Evolutionary conservation across 805 yeast genomes (phyloP), one percentile per base, ranked within the genome.

Genomic region (Monosporozyma aerobia): DNA sequence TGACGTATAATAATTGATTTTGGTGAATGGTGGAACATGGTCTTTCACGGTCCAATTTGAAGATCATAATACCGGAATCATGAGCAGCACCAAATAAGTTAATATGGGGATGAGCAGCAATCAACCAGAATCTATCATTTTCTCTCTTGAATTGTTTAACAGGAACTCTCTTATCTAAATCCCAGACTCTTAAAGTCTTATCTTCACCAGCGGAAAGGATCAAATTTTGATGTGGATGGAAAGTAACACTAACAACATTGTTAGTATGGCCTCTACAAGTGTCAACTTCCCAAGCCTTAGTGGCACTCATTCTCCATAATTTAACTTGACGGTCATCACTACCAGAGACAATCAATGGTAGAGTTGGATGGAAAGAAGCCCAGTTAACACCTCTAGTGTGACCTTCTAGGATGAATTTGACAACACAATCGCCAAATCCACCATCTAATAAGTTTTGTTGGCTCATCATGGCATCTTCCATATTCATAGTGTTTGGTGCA

Each of bases 281-380:
- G 68, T 94, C 99, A 54, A 95, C 95, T 70, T 95, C 99, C 98
- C 98, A 94, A 25, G 99, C 99, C 72, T 90, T 89, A 39, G 95
- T 83, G 59, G 94, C 97, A 63, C 90, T 83, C 97, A 90, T 89
- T 72, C 98, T 81, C 99, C 99, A 94, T 58, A 95, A 76, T 70
- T 92, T 92, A 53, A 94, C 88, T 58, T 92, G 83, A 59, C 98
- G 81, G 68, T 94, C 99, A 69, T 94, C 99, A 69, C 95, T 95
- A 63, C 92, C 95, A 16, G 97, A 88, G 19, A 90, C 95, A 66
- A 94, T 90, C 60, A 94, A 77, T 13, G 98, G 98, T 67, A 90
- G 77, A 25, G 92, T 89, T 47, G 99, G 99, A 69, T 94, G 99
- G 81, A 95, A 95, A 11, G 96, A 77, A 22, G 97, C 98, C 96